These are phyloP conservation scores for Golubevia pallescens DNA, from an alignment of 1,284 basidiomycete genomes.

Conservation along the genomic window DNA sequence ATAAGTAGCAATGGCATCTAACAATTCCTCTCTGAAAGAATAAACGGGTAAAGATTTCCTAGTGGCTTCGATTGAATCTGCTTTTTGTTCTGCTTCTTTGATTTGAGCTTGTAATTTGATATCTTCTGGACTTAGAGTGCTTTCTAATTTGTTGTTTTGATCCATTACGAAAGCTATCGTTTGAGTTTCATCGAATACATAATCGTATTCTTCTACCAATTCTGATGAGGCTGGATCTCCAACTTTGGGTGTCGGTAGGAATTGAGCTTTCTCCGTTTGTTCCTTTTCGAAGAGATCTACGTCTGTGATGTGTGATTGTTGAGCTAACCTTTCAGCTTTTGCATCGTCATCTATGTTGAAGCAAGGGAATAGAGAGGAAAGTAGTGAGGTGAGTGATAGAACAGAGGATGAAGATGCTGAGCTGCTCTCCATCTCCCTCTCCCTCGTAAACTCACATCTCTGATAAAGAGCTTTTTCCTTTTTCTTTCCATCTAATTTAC, in stretches of 20 bases:
- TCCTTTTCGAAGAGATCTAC: conserved; percentile 87
- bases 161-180: conserved; percentile 95
- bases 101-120: conserved; percentile 85
- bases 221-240: conserved; percentile 80
- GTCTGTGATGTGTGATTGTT: conserved; percentile 86
- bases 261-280: conserved; percentile 80
- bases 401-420: conserved; percentile 1
- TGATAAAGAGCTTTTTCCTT: conserved; percentile 91
- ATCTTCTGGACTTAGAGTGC: conserved; percentile 80
- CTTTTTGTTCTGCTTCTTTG: conserved; percentile 86
- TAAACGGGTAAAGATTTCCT: conserved; percentile 57
- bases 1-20: conserved; percentile 85
- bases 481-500: conserved; percentile 97
- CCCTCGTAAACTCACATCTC: conserved; percentile 73
- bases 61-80: conserved; percentile 62
- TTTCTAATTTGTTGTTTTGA: conserved; percentile 67
- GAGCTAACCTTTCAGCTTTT: conserved; percentile 69
- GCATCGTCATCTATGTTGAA: conserved; percentile 70
- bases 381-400: not conserved
- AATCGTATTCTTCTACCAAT: conserved; percentile 76
- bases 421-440: too few species aligned
- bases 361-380: not conserved
- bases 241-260: conserved; percentile 73
- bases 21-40: conserved; percentile 48
- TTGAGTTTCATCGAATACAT: conserved; percentile 96